These are phyloP conservation scores for Aurantiochytrium sp. DNA, from an alignment of 108 stramenopile genomes.

Conservation along the genomic window DNA sequence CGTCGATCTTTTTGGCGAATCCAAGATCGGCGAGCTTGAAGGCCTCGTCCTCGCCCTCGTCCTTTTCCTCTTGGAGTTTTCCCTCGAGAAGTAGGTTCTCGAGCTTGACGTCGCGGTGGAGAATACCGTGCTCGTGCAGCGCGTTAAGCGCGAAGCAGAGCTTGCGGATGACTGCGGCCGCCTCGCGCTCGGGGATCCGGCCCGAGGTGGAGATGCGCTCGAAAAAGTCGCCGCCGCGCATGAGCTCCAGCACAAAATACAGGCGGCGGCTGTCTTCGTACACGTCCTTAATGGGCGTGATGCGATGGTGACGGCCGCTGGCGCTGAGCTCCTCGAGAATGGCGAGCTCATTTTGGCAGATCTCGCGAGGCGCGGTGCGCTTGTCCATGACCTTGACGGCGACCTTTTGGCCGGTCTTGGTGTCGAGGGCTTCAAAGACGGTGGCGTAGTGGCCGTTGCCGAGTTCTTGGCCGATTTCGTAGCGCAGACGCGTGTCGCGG, in stretches of 20 bases:
- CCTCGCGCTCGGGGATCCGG: slow-evolving; percentile 29
- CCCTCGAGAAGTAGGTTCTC: slow-evolving; percentile 45
- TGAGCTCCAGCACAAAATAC: slow-evolving; percentile 46
- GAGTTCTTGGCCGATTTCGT: slow-evolving; percentile 32
- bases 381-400: slow-evolving; percentile 51
- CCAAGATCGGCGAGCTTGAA: slow-evolving; percentile 34
- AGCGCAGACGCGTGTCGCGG: not conserved
- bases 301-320: not conserved
- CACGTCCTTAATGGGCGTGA: slow-evolving; percentile 26
- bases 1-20: not conserved
- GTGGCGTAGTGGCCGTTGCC: slow-evolving; percentile 41
- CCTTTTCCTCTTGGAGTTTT: not conserved
- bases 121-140: slow-evolving; percentile 37
- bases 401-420: slow-evolving; percentile 31
- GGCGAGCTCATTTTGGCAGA: slow-evolving; percentile 3
- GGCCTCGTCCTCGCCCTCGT: not conserved
- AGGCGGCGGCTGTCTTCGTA: slow-evolving; percentile 36
- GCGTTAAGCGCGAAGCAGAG: slow-evolving; percentile 31
- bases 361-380: slow-evolving; percentile 22
- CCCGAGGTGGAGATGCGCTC: not conserved
- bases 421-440: slow-evolving; percentile 38
- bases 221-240: slow-evolving; percentile 38
- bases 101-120: slow-evolving; percentile 54
- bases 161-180: slow-evolving; percentile 30
- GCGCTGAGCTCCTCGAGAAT: slow-evolving; percentile 16